Conservation (phyloP, 345 rosid genomes). For the Turnera subulata region DNA sequence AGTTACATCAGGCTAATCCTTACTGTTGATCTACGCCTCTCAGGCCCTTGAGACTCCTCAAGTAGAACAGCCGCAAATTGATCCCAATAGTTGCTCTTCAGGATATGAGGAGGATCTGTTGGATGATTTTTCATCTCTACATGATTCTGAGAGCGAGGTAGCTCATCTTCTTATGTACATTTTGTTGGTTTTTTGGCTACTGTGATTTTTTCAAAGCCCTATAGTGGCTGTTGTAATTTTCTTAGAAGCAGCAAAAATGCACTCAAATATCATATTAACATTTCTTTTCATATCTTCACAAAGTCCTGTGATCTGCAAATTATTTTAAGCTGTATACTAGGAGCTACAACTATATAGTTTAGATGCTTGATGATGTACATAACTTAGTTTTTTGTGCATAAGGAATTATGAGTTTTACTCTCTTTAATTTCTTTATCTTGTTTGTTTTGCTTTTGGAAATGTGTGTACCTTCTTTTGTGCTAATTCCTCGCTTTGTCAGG, state of each 20-base stretch:
- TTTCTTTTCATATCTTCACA: not conserved
- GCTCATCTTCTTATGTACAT: not conserved
- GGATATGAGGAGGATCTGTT: conserved; percentile 46
- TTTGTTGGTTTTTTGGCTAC: not conserved
- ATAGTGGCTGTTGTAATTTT: not conserved
- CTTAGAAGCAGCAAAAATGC: not conserved
- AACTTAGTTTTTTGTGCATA: not conserved
- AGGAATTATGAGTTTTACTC: too few relatives aligned
- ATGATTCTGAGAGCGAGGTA: conserved; percentile 67
- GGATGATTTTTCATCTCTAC: conserved; percentile 45
- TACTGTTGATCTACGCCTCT: conserved; percentile 6
- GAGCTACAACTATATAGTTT: not conserved
- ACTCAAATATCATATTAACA: not conserved
- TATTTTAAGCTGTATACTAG: too few relatives aligned
- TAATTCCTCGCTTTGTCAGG: too few relatives aligned
- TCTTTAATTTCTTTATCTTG: too few relatives aligned
- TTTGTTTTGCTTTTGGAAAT: not conserved
- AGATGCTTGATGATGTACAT: not conserved
- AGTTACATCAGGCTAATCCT: not conserved
- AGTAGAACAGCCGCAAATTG: conserved; percentile 28
- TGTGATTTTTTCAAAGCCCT: not conserved
- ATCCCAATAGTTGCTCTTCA: conserved; percentile 40
- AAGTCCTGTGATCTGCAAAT: too few relatives aligned
- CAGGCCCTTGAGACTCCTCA: conserved; percentile 53
- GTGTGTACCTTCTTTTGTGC: not conserved